Conservation (phyloP, 176 grass and related monocot species). For the Phragmites australis region DNA sequence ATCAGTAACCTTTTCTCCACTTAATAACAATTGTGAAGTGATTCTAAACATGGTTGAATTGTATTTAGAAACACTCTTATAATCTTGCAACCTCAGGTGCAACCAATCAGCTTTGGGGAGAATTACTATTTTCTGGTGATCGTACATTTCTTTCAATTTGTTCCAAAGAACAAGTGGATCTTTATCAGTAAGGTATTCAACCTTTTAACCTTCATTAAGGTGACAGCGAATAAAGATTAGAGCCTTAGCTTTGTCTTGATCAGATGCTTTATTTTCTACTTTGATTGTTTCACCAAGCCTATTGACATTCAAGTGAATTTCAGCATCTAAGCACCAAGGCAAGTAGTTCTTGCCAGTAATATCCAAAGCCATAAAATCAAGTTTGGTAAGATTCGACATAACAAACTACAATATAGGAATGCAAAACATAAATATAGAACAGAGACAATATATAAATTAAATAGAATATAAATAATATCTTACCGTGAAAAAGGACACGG, state of each 20-base stretch:
- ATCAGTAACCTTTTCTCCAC: neutral
- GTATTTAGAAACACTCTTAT: neutral
- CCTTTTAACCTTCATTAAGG: neutral
- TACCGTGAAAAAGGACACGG: too few relatives aligned
- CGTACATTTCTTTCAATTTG: neutral
- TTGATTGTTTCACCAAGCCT: neutral
- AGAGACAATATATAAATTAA: neutral
- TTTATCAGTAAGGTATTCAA: neutral
- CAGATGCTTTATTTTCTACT: neutral
- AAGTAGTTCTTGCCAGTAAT: neutral
- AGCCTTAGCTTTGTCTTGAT: neutral
- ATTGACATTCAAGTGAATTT: neutral
- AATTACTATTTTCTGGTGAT: neutral
- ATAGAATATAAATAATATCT: too few relatives aligned
- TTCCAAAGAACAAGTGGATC: neutral
- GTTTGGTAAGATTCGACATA: neutral
- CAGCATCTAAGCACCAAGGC: neutral
- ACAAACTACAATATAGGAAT: neutral
- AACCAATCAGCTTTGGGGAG: neutral
- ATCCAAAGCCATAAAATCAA: neutral
- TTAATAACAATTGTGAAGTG: neutral
- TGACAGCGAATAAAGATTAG: neutral
- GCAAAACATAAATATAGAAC: too few relatives aligned
- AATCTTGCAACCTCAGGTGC: neutral
- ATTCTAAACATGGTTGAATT: neutral